Percentiles rank a stretch among this genome's conserved stretches.
Evolutionary conservation across 768 basidiomycete species (phyloP).

Genomic region (Lactarius akahatsu): DNA sequence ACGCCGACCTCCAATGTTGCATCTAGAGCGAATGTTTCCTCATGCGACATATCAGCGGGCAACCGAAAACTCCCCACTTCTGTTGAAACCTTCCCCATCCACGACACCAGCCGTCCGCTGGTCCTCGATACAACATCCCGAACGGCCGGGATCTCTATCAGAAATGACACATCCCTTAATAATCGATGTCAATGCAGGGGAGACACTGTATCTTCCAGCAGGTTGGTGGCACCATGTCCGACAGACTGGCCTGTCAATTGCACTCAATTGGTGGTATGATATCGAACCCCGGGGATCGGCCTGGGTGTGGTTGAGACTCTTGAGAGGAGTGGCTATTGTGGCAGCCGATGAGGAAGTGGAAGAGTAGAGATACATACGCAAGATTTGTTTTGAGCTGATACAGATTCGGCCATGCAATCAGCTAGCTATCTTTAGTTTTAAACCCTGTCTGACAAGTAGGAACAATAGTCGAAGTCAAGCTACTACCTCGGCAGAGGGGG

Average conservation of each 20-base stretch:
- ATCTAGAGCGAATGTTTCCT: constrained; percentile 57
- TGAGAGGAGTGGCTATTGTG: constrained; percentile 40
- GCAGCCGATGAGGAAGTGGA: constrained; percentile 17
- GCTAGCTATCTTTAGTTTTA: background rate
- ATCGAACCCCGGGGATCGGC: constrained; percentile 67
- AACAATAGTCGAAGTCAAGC: background rate
- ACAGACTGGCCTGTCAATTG: constrained; percentile 65
- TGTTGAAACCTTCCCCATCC: constrained; percentile 50
- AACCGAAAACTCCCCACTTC: constrained; percentile 38
- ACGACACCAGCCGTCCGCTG: constrained; percentile 62
- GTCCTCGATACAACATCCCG: constrained; percentile 72
- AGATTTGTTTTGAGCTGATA: background rate
- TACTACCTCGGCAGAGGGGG: background rate
- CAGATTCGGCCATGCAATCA: background rate
- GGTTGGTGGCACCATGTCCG: constrained; percentile 94
- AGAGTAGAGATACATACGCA: background rate
- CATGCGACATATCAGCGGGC: constrained; percentile 55
- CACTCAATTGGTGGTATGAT: constrained; percentile 91
- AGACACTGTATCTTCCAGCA: constrained; percentile 85
- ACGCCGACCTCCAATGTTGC: constrained; percentile 4
- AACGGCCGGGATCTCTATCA: constrained; percentile 46
- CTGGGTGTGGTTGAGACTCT: constrained; percentile 66
- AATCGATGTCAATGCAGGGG: constrained; percentile 66
- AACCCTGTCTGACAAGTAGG: background rate
- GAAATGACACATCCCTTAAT: constrained; percentile 60